A percentile compares a stretch with the other conserved stretches of the same genome.
phyloP scores from a whole-genome alignment of 2,329 filamentous ascomycete species.

The Penicillium sp. region DNA sequence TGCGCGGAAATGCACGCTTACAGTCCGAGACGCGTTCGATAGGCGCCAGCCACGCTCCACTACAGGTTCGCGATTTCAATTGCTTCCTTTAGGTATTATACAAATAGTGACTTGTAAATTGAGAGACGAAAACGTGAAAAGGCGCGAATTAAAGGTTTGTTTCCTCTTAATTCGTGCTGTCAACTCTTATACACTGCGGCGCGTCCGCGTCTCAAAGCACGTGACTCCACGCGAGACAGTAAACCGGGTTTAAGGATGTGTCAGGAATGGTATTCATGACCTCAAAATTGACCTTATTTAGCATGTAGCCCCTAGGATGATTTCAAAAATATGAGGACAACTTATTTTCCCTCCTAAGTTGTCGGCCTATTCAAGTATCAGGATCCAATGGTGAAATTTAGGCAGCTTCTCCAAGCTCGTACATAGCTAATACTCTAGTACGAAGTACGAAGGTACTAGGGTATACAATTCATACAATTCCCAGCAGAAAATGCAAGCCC shows the following conservation, averaged over 20 bases:
- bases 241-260: constrained; percentile 5
- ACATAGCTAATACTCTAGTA: neutral
- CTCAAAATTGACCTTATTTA: neutral
- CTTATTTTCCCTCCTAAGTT: neutral
- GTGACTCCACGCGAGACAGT: constrained; percentile 12
- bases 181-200: constrained; percentile 3
- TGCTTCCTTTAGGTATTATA: neutral
- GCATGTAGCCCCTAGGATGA: neutral
- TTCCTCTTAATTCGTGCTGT: neutral
- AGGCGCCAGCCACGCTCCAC: constrained; percentile 41
- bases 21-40: constrained; percentile 43
- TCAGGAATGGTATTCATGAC: constrained; percentile 9
- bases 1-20: constrained; percentile 44
- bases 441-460: neutral
- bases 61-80: constrained; percentile 17
- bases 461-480: neutral
- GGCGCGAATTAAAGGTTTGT: neutral
- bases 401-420: neutral
- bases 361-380: neutral
- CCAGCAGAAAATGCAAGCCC: constrained; percentile 3
- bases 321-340: neutral
- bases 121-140: neutral
- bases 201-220: constrained; percentile 13
- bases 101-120: neutral
- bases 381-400: neutral